phyloP scores from a whole-genome alignment of 2,329 filamentous ascomycete species.

The Alternaria rosae region DNA sequence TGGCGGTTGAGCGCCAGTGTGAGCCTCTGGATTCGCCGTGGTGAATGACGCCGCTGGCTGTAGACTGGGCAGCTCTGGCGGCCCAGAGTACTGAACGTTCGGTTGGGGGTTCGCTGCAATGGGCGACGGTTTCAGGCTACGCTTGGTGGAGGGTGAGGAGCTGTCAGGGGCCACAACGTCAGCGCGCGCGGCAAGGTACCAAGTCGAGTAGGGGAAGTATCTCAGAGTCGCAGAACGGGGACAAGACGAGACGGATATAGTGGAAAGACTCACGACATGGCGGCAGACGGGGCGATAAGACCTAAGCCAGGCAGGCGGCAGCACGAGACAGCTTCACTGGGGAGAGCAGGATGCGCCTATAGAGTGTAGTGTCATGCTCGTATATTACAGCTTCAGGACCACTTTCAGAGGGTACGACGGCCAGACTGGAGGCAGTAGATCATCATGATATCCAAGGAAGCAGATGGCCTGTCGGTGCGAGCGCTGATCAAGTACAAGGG shows the following conservation, averaged over 20 bases:
- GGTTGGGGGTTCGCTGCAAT: slow-evolving; percentile 45
- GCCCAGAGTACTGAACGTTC: slow-evolving; percentile 26
- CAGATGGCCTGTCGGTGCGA: slow-evolving; percentile 43
- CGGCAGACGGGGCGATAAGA: slow-evolving; percentile 33
- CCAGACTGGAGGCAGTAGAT: slow-evolving; percentile 45
- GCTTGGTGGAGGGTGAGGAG: slow-evolving; percentile 53
- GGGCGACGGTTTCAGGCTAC: slow-evolving; percentile 53
- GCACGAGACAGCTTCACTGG: slow-evolving; percentile 41
- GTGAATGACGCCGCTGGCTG: slow-evolving; percentile 40
- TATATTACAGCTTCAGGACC: slow-evolving; percentile 38
- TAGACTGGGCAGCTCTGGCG: slow-evolving; percentile 36
- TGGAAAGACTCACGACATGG: slow-evolving; percentile 51
- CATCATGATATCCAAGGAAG: slow-evolving; percentile 50
- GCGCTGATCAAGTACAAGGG: slow-evolving; percentile 51
- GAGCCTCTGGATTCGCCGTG: slow-evolving; percentile 31
- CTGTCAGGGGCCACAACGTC: slow-evolving; percentile 45
- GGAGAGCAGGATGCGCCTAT: slow-evolving; percentile 31
- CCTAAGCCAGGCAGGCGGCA: slow-evolving; percentile 28
- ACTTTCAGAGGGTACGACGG: slow-evolving; percentile 41
- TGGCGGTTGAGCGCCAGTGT: slow-evolving; percentile 29
- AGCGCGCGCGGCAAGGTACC: slow-evolving; percentile 30
- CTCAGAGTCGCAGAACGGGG: slow-evolving; percentile 9
- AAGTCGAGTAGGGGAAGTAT: slow-evolving; percentile 3
- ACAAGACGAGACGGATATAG: slow-evolving; percentile 18
- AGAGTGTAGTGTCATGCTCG: slow-evolving; percentile 46